These are phyloP conservation scores for Anisodus acutangulus DNA, from an alignment of 257 asterid species.

Conservation along the genomic window DNA sequence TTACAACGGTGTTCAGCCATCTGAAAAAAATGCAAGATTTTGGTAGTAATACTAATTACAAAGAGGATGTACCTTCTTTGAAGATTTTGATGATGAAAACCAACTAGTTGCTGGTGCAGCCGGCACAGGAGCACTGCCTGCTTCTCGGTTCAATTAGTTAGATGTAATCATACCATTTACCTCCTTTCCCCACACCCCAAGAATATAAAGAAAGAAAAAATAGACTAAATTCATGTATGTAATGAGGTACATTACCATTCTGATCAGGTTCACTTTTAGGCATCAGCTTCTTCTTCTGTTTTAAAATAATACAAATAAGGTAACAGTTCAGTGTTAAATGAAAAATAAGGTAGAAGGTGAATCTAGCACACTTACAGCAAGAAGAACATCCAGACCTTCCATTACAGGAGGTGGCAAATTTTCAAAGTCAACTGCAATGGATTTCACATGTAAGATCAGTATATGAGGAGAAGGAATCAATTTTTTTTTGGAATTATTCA, in stretches of 20 bases:
- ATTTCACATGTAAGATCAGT: conserved; percentile 29
- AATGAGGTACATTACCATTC: conserved; percentile 56
- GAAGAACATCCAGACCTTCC: conserved; percentile 83
- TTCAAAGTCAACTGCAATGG: conserved; percentile 73
- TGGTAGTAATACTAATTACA: background rate
- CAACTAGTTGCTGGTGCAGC: conserved; percentile 80
- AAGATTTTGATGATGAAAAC: conserved; percentile 89
- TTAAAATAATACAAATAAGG: conserved; percentile 28
- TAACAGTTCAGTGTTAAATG: background rate
- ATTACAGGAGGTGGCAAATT: conserved; percentile 74
- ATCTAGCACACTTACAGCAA: conserved; percentile 62
- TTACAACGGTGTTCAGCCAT: background rate
- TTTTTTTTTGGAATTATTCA: background rate
- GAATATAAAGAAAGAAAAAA: conserved; percentile 7
- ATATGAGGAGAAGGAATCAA: background rate
- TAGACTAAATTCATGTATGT: background rate
- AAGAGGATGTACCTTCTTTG: conserved; percentile 63
- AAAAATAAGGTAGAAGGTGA: conserved; percentile 23
- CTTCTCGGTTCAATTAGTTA: conserved; percentile 41
- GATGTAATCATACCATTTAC: conserved; percentile 14
- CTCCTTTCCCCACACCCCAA: conserved; percentile 23
- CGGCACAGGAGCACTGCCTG: conserved; percentile 63
- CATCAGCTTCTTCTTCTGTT: conserved; percentile 67
- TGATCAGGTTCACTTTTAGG: conserved; percentile 57
- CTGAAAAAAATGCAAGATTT: background rate